These are phyloP conservation scores for Botrytis porri DNA, from an alignment of 2,329 filamentous ascomycete species.

Conservation along the genomic window DNA sequence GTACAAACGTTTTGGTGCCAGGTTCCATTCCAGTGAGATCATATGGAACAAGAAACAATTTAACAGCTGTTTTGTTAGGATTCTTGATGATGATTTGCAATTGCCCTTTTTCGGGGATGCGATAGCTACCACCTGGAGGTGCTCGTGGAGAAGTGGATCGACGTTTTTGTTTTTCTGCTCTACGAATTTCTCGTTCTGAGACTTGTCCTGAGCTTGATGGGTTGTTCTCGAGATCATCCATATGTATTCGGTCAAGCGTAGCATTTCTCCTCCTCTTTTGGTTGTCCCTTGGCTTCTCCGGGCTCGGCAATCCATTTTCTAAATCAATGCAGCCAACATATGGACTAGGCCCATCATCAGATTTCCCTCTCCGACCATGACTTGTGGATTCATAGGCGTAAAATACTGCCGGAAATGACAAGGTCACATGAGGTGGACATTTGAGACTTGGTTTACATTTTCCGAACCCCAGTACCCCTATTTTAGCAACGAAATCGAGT, in stretches of 20 bases:
- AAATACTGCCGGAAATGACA: slow-evolving; percentile 92
- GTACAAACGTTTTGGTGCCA: slow-evolving; percentile 92
- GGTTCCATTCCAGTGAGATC: slow-evolving; percentile 89
- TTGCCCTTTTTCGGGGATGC: slow-evolving; percentile 90
- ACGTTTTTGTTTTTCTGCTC: slow-evolving; percentile 56
- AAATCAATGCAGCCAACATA: slow-evolving; percentile 93
- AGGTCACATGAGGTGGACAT: slow-evolving; percentile 84
- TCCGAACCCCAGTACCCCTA: slow-evolving; percentile 85
- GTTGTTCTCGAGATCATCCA: slow-evolving; percentile 31
- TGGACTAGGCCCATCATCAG: slow-evolving; percentile 85
- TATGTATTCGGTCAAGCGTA: slow-evolving; percentile 23
- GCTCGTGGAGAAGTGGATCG: slow-evolving; percentile 59
- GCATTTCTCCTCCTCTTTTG: slow-evolving; percentile 41
- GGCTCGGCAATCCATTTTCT: slow-evolving; percentile 68
- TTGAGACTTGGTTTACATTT: slow-evolving; percentile 81
- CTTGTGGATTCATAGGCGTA: slow-evolving; percentile 81
- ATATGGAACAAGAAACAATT: slow-evolving; percentile 91
- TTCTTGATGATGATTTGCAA: slow-evolving; percentile 98
- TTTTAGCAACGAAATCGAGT: slow-evolving; percentile 89
- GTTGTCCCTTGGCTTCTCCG: slow-evolving; percentile 43
- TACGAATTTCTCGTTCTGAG: slow-evolving; percentile 43
- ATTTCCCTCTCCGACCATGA: slow-evolving; percentile 55
- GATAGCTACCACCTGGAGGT: slow-evolving; percentile 84
- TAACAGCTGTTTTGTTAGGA: slow-evolving; percentile 96
- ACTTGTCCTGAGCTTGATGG: slow-evolving; percentile 23